These are phyloP conservation scores for Trametes cinnabarina DNA, from an alignment of 768 basidiomycete species.

Conservation along the genomic window DNA sequence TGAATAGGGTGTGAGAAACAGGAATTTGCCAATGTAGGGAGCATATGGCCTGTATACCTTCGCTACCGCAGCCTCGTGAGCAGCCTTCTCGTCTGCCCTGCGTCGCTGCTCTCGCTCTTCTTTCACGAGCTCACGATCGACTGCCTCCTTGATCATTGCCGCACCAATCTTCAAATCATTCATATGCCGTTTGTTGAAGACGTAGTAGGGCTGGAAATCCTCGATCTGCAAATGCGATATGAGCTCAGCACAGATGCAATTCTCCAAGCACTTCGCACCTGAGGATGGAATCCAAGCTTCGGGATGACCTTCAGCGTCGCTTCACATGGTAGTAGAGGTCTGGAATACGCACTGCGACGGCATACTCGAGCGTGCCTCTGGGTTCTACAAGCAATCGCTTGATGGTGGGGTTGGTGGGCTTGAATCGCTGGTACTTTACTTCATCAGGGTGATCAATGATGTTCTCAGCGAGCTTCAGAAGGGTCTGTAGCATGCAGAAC, in stretches of 20 bases:
- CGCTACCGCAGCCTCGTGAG: constrained; percentile 47
- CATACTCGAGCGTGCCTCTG: constrained; percentile 79
- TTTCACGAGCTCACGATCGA: constrained; percentile 51
- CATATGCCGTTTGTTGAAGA: constrained; percentile 52
- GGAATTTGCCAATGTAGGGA: neutral
- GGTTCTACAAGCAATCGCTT: constrained; percentile 63
- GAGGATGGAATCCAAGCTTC: constrained; percentile 72
- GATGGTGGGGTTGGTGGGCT: constrained; percentile 68
- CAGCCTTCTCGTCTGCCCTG: constrained; percentile 60
- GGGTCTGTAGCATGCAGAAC: constrained; percentile 42
- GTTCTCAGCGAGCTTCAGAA: constrained; percentile 70
- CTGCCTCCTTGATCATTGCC: constrained; percentile 59
- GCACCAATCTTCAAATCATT: constrained; percentile 62
- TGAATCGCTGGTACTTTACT: constrained; percentile 70
- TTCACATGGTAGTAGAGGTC: neutral
- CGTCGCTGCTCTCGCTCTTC: constrained; percentile 44
- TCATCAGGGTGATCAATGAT: constrained; percentile 71
- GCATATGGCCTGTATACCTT: constrained; percentile 40
- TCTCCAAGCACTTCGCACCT: constrained; percentile 40
- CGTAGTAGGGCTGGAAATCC: constrained; percentile 73
- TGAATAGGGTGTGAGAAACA: constrained; percentile 28
- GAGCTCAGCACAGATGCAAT: neutral
- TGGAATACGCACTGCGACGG: constrained; percentile 57
- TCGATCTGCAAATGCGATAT: constrained; percentile 60
- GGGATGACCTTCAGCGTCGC: neutral